phyloP scores from a whole-genome alignment of 169 alveolate species.

The Cryptosporidium parvum region DNA sequence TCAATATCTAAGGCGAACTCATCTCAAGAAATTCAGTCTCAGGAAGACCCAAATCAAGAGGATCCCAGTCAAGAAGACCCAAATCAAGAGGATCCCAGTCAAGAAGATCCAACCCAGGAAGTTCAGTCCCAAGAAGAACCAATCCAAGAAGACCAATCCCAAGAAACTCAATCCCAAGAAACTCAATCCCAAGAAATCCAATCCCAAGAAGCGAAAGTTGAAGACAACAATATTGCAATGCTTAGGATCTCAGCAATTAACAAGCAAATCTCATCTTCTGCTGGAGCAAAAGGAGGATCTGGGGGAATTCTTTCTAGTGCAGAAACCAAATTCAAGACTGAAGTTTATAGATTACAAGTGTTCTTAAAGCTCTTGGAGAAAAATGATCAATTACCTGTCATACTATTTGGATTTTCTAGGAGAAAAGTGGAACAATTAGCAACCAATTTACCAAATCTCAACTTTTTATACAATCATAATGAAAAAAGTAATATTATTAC shows the following conservation, averaged over 20 bases:
- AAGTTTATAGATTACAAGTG: constrained; percentile 86
- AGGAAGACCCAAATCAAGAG: neutral
- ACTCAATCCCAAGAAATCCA: neutral
- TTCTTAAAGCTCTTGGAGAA: constrained; percentile 83
- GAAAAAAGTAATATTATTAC: constrained; percentile 88
- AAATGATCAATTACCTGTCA: constrained; percentile 94
- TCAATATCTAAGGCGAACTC: neutral
- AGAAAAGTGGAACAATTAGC: constrained; percentile 92
- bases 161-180: neutral
- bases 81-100: neutral
- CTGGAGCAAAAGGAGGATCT: neutral
- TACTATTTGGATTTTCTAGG: constrained; percentile 94
- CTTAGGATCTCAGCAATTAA: neutral
- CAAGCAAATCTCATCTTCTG: neutral
- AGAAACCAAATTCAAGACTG: constrained; percentile 78
- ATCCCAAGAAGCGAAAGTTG: neutral
- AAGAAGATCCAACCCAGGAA: neutral
- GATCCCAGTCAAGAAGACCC: neutral
- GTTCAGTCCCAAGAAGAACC: neutral
- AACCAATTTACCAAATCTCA: constrained; percentile 85
- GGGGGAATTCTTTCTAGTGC: neutral
- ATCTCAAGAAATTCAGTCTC: neutral
- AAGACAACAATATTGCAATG: constrained; percentile 11
- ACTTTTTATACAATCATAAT: constrained; percentile 83
- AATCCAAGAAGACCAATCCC: neutral